phyloP scores from a whole-genome alignment of 192 early-diverging fungal species.

The Backusella macrospora region DNA sequence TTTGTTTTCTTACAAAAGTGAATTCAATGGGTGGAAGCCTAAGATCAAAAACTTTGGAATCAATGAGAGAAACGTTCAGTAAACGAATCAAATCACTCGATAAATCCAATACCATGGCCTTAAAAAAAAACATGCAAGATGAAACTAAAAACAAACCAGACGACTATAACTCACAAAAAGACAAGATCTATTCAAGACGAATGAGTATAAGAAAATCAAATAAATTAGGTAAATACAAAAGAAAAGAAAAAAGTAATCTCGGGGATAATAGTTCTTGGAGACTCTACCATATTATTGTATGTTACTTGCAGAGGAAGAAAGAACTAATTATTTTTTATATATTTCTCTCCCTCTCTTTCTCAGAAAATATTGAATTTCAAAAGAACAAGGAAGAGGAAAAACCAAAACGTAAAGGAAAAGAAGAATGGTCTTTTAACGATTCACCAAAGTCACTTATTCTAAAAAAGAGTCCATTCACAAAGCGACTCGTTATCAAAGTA shows the following conservation, averaged over 20 bases:
- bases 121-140: not conserved
- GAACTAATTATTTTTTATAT: too few species aligned
- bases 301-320: too few species aligned
- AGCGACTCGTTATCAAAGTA: not conserved
- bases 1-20: not conserved
- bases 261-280: too few species aligned
- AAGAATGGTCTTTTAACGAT: not conserved
- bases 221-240: not conserved
- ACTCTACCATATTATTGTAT: too few species aligned
- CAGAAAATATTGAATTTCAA: too few species aligned
- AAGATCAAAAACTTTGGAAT: not conserved
- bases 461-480: not conserved
- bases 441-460: not conserved
- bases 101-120: not conserved
- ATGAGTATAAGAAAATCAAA: too few species aligned
- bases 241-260: not conserved
- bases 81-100: conserved; percentile 2
- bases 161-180: too few species aligned
- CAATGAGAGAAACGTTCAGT: not conserved
- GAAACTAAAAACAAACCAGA: too few species aligned
- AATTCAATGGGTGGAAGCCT: not conserved
- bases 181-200: too few species aligned
- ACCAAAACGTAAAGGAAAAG: not conserved
- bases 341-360: too few species aligned
- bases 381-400: not conserved